These are phyloP conservation scores for Alternaria novae-zelandiae DNA, from an alignment of 2,329 filamentous ascomycete genomes.

Conservation along the genomic window DNA sequence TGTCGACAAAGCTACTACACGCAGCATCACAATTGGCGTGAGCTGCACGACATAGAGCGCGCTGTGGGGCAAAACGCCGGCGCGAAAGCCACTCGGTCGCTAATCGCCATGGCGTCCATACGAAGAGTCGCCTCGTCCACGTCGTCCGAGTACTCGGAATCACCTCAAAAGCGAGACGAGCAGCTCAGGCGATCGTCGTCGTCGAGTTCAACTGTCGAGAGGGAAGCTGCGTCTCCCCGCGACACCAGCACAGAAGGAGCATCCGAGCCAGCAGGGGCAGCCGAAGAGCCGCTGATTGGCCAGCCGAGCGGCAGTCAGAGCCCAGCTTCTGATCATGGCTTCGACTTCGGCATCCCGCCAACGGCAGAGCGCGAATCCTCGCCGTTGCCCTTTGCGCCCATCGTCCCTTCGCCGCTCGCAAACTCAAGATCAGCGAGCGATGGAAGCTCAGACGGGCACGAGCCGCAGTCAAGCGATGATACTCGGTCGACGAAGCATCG, in stretches of 20 bases:
- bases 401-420: constrained; percentile 15
- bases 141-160: constrained; percentile 16
- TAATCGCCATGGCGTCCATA: constrained; percentile 28
- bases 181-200: constrained; percentile 31
- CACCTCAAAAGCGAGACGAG: constrained; percentile 18
- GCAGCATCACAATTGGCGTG: background rate
- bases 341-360: constrained; percentile 13
- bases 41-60: constrained; percentile 3
- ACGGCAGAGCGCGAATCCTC: constrained; percentile 4
- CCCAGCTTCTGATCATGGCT: constrained; percentile 6
- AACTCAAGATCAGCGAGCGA: constrained; percentile 5
- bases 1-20: background rate
- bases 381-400: constrained; percentile 13
- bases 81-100: constrained; percentile 3
- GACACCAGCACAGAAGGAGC: constrained; percentile 6
- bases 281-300: background rate
- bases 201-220: constrained; percentile 27
- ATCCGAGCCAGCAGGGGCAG: constrained; percentile 8
- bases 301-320: constrained; percentile 5
- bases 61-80: constrained; percentile 1
- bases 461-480: constrained; percentile 13
- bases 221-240: constrained; percentile 25
- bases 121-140: constrained; percentile 26
- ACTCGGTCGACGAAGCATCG: constrained; percentile 3
- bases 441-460: background rate